Conservation (phyloP, 2,329 filamentous ascomycete species). For the Beauveria brongniartii region DNA sequence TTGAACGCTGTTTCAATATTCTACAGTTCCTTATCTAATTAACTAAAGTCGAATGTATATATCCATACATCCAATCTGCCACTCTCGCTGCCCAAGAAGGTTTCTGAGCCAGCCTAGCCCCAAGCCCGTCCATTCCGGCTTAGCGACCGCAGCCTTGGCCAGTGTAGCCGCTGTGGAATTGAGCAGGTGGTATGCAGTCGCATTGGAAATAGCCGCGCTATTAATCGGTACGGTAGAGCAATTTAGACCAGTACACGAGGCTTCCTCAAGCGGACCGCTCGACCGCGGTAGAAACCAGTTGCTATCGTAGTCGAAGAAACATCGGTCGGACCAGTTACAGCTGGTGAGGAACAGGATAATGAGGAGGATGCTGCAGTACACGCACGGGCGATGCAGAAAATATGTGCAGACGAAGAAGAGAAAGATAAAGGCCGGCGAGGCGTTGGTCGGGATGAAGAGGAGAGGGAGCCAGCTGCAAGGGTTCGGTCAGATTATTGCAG, state of each 20-base stretch:
- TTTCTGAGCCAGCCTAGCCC: slow-evolving; percentile 82
- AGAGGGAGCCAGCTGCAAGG: slow-evolving; percentile 69
- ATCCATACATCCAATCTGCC: slow-evolving; percentile 86
- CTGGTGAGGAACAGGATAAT: slow-evolving; percentile 89
- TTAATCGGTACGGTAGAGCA: neutral
- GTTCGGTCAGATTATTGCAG: neutral
- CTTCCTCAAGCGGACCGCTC: slow-evolving; percentile 19
- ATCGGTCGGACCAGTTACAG: slow-evolving; percentile 81
- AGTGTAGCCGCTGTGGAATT: slow-evolving; percentile 64
- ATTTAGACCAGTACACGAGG: slow-evolving; percentile 20
- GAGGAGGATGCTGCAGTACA: slow-evolving; percentile 95
- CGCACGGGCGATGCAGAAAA: slow-evolving; percentile 90
- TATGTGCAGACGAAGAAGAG: slow-evolving; percentile 90
- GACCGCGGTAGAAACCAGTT: slow-evolving; percentile 88
- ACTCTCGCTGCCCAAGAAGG: slow-evolving; percentile 73
- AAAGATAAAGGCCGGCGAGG: slow-evolving; percentile 77
- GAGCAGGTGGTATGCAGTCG: slow-evolving; percentile 45
- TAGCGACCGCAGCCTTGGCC: slow-evolving; percentile 58
- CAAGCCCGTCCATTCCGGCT: slow-evolving; percentile 64
- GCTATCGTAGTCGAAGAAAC: slow-evolving; percentile 85
- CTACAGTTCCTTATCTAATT: neutral
- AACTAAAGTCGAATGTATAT: slow-evolving; percentile 66
- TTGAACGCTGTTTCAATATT: neutral
- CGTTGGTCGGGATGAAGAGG: slow-evolving; percentile 81
- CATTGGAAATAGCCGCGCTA: slow-evolving; percentile 33